Conservation (phyloP, 768 basidiomycete genomes). For the Amylocystis lapponica region DNA sequence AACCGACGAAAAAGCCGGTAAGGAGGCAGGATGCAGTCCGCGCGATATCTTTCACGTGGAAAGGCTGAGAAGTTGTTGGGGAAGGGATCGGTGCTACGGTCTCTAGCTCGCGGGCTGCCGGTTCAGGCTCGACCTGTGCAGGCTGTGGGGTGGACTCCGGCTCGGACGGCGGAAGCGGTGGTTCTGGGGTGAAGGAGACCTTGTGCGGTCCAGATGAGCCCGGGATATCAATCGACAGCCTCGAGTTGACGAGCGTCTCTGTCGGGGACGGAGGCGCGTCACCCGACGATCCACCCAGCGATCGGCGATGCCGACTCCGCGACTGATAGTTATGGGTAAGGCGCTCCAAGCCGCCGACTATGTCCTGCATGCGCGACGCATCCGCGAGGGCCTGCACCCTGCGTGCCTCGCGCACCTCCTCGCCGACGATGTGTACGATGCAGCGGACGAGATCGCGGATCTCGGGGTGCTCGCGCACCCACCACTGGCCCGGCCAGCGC, state of each 20-base stretch:
- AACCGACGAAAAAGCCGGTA: slow-evolving; percentile 56
- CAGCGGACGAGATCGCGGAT: slow-evolving; percentile 52
- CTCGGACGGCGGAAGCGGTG: too few species aligned
- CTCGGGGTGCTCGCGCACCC: slow-evolving; percentile 60
- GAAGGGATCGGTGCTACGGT: too few species aligned
- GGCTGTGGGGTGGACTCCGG: too few species aligned
- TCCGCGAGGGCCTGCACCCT: slow-evolving; percentile 39
- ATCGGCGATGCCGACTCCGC: too few species aligned
- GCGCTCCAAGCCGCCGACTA: slow-evolving; percentile 46
- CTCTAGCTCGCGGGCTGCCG: too few species aligned
- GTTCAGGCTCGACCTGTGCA: not conserved
- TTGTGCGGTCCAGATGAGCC: too few species aligned
- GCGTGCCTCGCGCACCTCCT: slow-evolving; percentile 54
- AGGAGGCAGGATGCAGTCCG: slow-evolving; percentile 41
- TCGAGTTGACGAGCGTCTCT: not conserved
- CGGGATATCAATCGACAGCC: not conserved
- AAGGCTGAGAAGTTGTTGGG: too few species aligned
- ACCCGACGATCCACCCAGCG: too few species aligned
- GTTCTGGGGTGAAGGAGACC: not conserved
- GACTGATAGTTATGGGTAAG: slow-evolving; percentile 36
- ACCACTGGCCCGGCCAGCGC: slow-evolving; percentile 62
- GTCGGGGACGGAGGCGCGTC: not conserved
- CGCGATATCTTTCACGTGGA: too few species aligned
- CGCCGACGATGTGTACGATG: slow-evolving; percentile 55
- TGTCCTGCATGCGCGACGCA: slow-evolving; percentile 41